Percentiles rank a stretch among this genome's conserved stretches.
phyloP scores from a whole-genome alignment of 176 grass and related monocot genomes.

The Carex myosuroides region DNA sequence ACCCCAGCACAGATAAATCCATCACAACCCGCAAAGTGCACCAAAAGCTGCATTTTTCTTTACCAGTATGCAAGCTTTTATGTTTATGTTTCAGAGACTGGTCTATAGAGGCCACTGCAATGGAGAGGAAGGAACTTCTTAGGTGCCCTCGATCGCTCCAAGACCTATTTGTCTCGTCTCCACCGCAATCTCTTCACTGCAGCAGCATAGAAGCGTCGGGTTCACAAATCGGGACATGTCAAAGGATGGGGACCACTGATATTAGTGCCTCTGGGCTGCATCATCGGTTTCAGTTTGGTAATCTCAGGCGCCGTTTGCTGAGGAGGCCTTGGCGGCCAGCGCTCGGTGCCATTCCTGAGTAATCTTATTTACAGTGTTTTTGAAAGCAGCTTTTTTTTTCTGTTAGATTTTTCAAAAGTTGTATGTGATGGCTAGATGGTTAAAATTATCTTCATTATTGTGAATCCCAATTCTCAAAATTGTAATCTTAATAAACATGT shows the following conservation, averaged over 20 bases:
- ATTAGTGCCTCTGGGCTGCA: background rate
- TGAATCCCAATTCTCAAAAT: background rate
- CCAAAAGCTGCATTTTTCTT: background rate
- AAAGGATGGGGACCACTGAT: background rate
- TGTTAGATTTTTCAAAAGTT: background rate
- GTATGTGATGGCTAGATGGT: background rate
- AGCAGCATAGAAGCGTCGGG: slow-evolving; percentile 5
- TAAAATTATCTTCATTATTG: background rate
- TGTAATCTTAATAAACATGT: background rate
- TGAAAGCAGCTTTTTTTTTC: background rate
- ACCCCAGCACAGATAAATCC: background rate
- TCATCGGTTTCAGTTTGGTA: slow-evolving; percentile 48
- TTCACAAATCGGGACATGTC: background rate
- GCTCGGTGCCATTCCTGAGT: slow-evolving; percentile 88
- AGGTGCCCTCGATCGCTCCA: slow-evolving; percentile 24
- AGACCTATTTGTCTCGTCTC: slow-evolving; percentile 31
- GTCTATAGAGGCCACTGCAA: background rate
- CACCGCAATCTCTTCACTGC: background rate
- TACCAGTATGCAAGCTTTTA: background rate
- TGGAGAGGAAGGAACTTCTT: slow-evolving; percentile 33
- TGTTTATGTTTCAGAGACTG: slow-evolving; percentile 9
- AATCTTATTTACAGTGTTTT: slow-evolving; percentile 15
- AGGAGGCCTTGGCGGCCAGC: slow-evolving; percentile 59
- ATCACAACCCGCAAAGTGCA: background rate
- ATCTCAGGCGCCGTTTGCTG: slow-evolving; percentile 49